Evolutionary conservation across 192 early-diverging fungal genomes (phyloP).

Genomic region (Coemansia reversa): DNA sequence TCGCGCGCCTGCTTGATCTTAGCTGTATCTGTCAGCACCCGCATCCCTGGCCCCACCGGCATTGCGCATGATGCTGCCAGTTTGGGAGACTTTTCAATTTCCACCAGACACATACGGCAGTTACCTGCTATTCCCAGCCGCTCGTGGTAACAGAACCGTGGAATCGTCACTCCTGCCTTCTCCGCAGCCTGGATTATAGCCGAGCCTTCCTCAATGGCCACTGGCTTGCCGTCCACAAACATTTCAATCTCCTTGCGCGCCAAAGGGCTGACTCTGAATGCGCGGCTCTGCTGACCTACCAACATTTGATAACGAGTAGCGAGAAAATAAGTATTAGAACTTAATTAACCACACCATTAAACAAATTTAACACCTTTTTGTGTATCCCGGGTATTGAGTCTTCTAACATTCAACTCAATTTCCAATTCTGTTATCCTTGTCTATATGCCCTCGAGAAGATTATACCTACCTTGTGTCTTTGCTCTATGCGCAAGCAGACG

Average conservation of each 20-base stretch:
- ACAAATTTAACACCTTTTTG: too few species aligned
- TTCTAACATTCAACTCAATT: neutral
- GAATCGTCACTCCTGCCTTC: constrained; percentile 80
- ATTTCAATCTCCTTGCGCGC: constrained; percentile 70
- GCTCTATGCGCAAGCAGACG: neutral
- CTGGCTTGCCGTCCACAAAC: constrained; percentile 88
- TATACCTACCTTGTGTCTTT: constrained; percentile 4
- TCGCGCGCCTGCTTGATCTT: constrained; percentile 96
- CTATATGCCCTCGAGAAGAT: neutral
- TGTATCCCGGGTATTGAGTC: too few species aligned
- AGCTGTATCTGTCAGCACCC: constrained; percentile 90
- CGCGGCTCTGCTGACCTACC: constrained; percentile 10
- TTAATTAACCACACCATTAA: too few species aligned
- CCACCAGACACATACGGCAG: constrained; percentile 99
- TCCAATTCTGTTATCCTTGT: neutral
- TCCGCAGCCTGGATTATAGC: constrained; percentile 99
- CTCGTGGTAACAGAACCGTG: constrained; percentile 80
- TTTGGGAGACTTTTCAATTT: constrained; percentile 95
- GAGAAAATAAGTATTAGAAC: too few species aligned
- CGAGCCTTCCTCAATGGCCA: constrained; percentile 87
- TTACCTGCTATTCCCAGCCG: constrained; percentile 96
- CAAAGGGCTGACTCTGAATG: constrained; percentile 10
- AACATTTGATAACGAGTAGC: neutral
- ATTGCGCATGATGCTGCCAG: constrained; percentile 95
- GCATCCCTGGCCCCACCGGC: constrained; percentile 97